Percentiles rank a stretch among this genome's conserved stretches.
These are phyloP conservation scores for Sporisorium exsertum DNA, from an alignment of 1,284 basidiomycete genomes.

Conservation along the genomic window DNA sequence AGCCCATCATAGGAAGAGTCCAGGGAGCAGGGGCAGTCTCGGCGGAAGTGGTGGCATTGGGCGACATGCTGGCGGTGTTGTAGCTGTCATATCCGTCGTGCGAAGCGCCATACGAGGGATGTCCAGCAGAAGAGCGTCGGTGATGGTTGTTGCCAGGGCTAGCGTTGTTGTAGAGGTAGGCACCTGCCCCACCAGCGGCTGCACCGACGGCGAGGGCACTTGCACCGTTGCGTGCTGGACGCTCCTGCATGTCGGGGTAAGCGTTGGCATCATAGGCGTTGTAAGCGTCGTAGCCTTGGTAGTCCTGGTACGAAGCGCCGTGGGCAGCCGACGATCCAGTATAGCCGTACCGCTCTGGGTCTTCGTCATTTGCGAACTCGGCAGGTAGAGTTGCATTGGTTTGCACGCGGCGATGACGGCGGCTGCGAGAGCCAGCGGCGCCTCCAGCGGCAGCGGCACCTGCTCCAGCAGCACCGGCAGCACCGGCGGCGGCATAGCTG, in stretches of 20 bases:
- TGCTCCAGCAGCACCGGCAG: slow-evolving; percentile 19
- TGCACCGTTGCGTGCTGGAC: slow-evolving; percentile 15
- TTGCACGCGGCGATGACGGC: slow-evolving; percentile 25
- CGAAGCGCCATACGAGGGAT: slow-evolving; percentile 25
- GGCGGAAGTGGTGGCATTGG: slow-evolving; percentile 14
- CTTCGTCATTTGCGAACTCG: slow-evolving; percentile 45
- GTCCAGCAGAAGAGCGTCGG: slow-evolving; percentile 38
- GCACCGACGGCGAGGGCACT: slow-evolving; percentile 46
- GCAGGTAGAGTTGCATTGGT: slow-evolving; percentile 50
- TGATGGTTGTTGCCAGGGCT: slow-evolving; percentile 16
- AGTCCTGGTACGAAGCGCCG: slow-evolving; percentile 24
- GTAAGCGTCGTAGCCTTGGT: slow-evolving; percentile 36
- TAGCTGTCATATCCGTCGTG: slow-evolving; percentile 27
- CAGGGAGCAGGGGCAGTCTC: slow-evolving; percentile 39
- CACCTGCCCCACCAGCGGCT: slow-evolving; percentile 36
- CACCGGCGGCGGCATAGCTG: slow-evolving; percentile 17
- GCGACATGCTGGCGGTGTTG: slow-evolving; percentile 33
- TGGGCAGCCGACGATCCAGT: slow-evolving; percentile 25
- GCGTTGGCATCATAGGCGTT: slow-evolving; percentile 17
- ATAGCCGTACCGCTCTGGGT: slow-evolving; percentile 47
- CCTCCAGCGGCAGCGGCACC: slow-evolving; percentile 35
- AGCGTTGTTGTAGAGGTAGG: slow-evolving; percentile 30
- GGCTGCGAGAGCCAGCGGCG: slow-evolving; percentile 24
- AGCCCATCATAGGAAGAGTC: slow-evolving; percentile 47
- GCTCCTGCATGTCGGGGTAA: slow-evolving; percentile 47